Conservation (phyloP, 306 rosid species). For the Acacia crassicarpa region DNA sequence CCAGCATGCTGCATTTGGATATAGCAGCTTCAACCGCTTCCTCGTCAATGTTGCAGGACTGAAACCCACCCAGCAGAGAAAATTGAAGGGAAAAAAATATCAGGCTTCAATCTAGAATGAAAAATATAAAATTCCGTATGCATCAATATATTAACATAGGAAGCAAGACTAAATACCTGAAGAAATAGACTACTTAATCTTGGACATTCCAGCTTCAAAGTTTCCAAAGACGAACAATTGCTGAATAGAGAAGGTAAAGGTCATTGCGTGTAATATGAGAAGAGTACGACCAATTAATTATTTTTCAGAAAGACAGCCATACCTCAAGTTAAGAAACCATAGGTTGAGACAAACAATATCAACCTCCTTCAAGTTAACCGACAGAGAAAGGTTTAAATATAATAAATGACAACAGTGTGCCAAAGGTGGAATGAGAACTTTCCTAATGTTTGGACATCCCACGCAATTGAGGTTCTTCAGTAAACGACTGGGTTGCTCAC, state of each 20-base stretch:
- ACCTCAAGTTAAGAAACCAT: slow-evolving; percentile 90
- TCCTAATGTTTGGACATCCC: slow-evolving; percentile 87
- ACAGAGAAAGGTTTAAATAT: slow-evolving; percentile 79
- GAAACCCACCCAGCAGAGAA: slow-evolving; percentile 7
- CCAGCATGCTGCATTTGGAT: slow-evolving; percentile 82
- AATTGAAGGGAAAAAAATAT: slow-evolving; percentile 10
- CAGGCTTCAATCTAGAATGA: background rate
- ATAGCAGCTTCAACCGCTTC: slow-evolving; percentile 84
- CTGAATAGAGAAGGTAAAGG: slow-evolving; percentile 44
- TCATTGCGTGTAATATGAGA: slow-evolving; percentile 21
- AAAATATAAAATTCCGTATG: background rate
- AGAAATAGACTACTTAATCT: slow-evolving; percentile 86
- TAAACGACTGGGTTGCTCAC: slow-evolving; percentile 66
- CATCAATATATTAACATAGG: slow-evolving; percentile 14
- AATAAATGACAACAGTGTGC: slow-evolving; percentile 76
- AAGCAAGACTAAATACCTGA: slow-evolving; percentile 55
- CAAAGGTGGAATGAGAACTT: slow-evolving; percentile 79
- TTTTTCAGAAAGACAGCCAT: slow-evolving; percentile 12
- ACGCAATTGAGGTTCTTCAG: slow-evolving; percentile 92
- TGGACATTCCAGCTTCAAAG: slow-evolving; percentile 84
- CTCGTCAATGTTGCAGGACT: slow-evolving; percentile 91
- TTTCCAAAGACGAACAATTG: slow-evolving; percentile 83
- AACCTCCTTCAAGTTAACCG: slow-evolving; percentile 82
- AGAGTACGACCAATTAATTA: slow-evolving; percentile 22
- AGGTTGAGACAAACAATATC: slow-evolving; percentile 89